phyloP scores from a whole-genome alignment of 768 basidiomycete species.

The Pisolithus tinctorius region DNA sequence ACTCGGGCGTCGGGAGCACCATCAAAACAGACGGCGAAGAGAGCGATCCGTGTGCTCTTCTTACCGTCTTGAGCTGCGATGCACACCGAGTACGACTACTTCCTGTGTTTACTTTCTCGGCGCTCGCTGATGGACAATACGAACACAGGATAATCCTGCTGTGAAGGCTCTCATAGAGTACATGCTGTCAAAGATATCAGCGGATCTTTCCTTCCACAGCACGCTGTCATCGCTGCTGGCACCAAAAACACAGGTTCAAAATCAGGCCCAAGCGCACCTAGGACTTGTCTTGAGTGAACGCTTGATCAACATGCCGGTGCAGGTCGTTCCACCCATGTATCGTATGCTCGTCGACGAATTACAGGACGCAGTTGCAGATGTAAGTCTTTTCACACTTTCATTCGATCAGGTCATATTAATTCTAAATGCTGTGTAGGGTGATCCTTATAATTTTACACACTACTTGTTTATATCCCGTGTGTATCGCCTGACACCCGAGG shows the following conservation, averaged over 20 bases:
- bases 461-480: conserved; percentile 71
- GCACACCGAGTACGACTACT: conserved; percentile 46
- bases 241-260: conserved; percentile 15
- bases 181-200: conserved; percentile 51
- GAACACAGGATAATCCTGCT: conserved; percentile 58
- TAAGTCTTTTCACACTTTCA: conserved; percentile 27
- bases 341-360: conserved; percentile 82
- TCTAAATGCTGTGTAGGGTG: conserved; percentile 33
- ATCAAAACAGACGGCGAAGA: conserved; percentile 72
- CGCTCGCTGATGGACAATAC: background rate
- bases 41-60: conserved; percentile 76
- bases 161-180: conserved; percentile 69
- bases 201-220: conserved; percentile 43
- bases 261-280: conserved; percentile 42
- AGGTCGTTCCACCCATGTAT: conserved; percentile 90
- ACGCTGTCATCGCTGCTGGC: conserved; percentile 50
- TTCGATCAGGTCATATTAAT: background rate
- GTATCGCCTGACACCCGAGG: conserved; percentile 66
- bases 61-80: conserved; percentile 79
- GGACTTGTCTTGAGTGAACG: conserved; percentile 86
- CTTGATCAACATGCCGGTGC: conserved; percentile 92
- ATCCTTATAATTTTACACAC: conserved; percentile 68
- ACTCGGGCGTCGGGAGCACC: conserved; percentile 77
- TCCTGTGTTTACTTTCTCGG: background rate
- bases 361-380: conserved; percentile 61